Evolutionary conservation across 257 asterid genomes (phyloP), one percentile per base, ranked within the genome.

Genomic region (Rehmannia glutinosa): DNA sequence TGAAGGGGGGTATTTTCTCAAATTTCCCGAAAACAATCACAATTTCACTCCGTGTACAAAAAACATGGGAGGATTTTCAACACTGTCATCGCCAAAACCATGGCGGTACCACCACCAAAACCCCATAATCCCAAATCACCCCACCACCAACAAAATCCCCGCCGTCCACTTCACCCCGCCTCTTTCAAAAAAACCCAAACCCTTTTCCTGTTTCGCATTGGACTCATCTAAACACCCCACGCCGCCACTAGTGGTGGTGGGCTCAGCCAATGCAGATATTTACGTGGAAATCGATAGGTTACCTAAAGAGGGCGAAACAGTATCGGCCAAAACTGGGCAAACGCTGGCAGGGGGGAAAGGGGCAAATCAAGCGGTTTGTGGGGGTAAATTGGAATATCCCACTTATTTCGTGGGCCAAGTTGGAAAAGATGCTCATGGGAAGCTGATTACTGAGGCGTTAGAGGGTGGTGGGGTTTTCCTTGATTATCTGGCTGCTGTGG

Each of bases 291-390:
- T 93, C 46, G 96, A 90, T 16, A 78, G 99, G 53, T 73, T 93
- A 7, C 99, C 96, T 1, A 74, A 77, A 55, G 89, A 86, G 82
- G 97, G 97, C 1, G 97, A 93, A 77, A 93, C 97, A 4, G 62
- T 93, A 1, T 84, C 96, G 3, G 99, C 99, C 47, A 85, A 78
- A 15, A 83, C 81, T 0, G 97, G 96, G 5, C 88, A 85, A 46
- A 88, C 96, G 2, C 73, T 93, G 32, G 96, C 99, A 11, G 99
- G 99, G 12, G 97, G 97, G 0, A 93, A 93, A 66, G 99, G 99
- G 53, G 97, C 99, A 0, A 93, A 93, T 55, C 99, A 93, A 69
- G 99, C 99, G 3, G 96, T 88, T 11, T 93, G 99, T 69, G 96
- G 91, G 25, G 89, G 88, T 1, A 86, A 75, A 27, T 73, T 93